Conservation (phyloP, 306 rosid genomes). For the Mimosa bimucronata region DNA sequence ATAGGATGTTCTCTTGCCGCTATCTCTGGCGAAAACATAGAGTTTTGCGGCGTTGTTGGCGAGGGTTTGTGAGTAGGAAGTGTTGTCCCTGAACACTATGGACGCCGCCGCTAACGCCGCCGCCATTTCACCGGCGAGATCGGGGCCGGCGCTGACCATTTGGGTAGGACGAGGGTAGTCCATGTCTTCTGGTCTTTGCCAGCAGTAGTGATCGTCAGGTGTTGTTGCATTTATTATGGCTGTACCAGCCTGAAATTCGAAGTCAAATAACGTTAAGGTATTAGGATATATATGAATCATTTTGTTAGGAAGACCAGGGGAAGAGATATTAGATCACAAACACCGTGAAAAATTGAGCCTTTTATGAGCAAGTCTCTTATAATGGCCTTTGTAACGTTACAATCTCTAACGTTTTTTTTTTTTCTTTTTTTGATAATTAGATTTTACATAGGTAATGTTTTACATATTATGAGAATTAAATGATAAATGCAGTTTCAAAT, state of each 20-base stretch:
- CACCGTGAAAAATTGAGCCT: no score
- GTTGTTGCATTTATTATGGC: conserved; percentile 39
- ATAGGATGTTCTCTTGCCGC: conserved; percentile 41
- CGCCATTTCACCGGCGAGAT: conserved; percentile 70
- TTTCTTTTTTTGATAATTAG: no score
- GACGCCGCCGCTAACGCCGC: conserved; percentile 78
- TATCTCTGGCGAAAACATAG: conserved; percentile 56
- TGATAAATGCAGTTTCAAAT: no score
- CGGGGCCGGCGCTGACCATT: conserved; percentile 48
- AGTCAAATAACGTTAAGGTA: no score
- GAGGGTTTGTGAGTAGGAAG: conserved; percentile 49
- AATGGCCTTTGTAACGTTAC: no score
- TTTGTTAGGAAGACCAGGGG: no score
- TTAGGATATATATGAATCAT: no score
- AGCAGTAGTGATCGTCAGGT: conserved; percentile 65
- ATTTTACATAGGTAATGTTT: no score
- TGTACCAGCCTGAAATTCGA: conserved; percentile 55
- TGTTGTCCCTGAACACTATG: conserved; percentile 60
- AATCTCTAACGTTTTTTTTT: no score
- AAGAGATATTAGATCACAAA: no score
- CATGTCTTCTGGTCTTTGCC: conserved; percentile 77
- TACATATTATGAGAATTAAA: no score
- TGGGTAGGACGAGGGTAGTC: conserved; percentile 44
- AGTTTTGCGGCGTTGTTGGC: conserved; percentile 52
- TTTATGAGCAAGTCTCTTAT: no score